Percentiles rank a stretch among this genome's conserved stretches.
phyloP scores from a whole-genome alignment of 768 basidiomycete species.

The Russula lepida region DNA sequence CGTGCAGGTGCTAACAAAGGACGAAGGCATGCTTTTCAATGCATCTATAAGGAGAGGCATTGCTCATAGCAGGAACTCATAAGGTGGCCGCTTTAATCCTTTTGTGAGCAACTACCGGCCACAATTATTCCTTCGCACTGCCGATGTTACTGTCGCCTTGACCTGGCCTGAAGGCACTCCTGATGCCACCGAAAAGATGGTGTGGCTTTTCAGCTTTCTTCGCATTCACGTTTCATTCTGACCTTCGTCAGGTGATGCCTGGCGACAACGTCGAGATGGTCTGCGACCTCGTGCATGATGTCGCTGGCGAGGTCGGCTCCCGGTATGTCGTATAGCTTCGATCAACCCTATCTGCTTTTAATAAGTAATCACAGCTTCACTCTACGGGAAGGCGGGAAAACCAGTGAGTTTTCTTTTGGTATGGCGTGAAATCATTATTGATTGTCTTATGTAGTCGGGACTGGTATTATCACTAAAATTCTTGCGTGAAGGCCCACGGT shows the following conservation, averaged over 20 bases:
- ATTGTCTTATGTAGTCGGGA: conserved; percentile 54
- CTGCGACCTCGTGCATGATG: conserved; percentile 72
- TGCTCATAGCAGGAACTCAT: background rate
- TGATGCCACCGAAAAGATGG: conserved; percentile 84
- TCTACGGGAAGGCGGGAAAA: conserved; percentile 90
- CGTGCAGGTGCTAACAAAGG: conserved; percentile 75
- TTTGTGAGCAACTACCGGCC: conserved; percentile 94
- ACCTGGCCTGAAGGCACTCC: conserved; percentile 81
- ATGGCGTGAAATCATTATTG: background rate
- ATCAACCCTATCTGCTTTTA: background rate
- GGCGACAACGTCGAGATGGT: conserved; percentile 96
- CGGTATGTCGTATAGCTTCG: conserved; percentile 33
- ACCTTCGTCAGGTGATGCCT: conserved; percentile 69
- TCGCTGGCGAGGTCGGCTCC: conserved; percentile 83
- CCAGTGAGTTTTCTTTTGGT: conserved; percentile 45
- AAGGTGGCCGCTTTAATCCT: conserved; percentile 74
- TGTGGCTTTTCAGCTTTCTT: conserved; percentile 24
- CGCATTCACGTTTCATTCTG: background rate
- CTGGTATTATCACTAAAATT: conserved; percentile 88
- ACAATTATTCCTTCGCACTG: conserved; percentile 92
- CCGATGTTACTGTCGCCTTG: conserved; percentile 80
- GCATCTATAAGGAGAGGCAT: background rate
- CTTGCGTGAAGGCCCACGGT: conserved; percentile 33
- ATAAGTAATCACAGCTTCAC: conserved; percentile 50
- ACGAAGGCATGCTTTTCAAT: conserved; percentile 45